Evolutionary conservation across 768 basidiomycete species (phyloP).

Genomic region (Porphyrellus cyaneotinctus): DNA sequence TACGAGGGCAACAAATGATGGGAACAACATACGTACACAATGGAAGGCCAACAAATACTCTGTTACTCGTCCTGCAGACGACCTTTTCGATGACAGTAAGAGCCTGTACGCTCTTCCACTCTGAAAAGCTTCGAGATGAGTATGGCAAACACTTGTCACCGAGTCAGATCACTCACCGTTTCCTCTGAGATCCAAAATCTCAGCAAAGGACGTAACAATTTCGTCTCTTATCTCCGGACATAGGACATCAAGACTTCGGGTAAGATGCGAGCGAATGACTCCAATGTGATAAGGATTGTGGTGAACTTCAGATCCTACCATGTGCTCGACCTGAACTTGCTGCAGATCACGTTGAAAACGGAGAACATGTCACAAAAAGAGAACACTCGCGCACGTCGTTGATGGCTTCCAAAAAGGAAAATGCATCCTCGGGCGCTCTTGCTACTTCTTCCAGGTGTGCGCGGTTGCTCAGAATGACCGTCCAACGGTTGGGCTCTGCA

Average conservation of each 20-base stretch:
- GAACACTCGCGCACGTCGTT: conserved; percentile 29
- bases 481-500: neutral
- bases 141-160: neutral
- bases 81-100: conserved; percentile 29
- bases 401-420: conserved; percentile 16
- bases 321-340: conserved; percentile 36
- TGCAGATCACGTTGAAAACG: conserved; percentile 9
- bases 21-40: no score
- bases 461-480: conserved; percentile 9
- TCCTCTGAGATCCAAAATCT: conserved; percentile 28
- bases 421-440: neutral
- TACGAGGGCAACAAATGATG: no score
- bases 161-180: conserved; percentile 11
- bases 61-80: conserved; percentile 40
- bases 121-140: no score
- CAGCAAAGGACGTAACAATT: conserved; percentile 37
- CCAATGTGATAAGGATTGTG: conserved; percentile 30
- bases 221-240: conserved; percentile 45
- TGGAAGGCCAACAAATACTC: no score
- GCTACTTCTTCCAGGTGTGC: conserved; percentile 10
- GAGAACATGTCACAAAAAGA: neutral
- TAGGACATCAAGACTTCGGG: conserved; percentile 35
- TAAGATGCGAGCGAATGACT: conserved; percentile 22
- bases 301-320: conserved; percentile 32
- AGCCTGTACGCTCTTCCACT: conserved; percentile 36